Base-by-base conservation (phyloP, 768 basidiomycete species). In the Rhodotorula paludigena region DNA sequence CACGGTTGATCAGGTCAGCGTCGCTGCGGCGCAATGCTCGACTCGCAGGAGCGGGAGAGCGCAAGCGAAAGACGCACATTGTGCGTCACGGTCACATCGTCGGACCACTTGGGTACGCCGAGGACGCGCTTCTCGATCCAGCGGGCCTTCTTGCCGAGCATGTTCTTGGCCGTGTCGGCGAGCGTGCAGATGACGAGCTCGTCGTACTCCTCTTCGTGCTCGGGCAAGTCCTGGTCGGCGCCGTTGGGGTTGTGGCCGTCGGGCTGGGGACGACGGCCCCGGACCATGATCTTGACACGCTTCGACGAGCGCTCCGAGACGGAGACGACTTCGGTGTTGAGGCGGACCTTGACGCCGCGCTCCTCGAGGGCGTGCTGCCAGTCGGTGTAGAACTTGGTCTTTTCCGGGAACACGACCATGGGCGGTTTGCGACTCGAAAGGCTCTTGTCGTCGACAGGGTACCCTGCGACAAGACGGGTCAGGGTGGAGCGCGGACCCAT, bases 41-140 rank as follows among this genome's bases (percentile, higher is more conserved):
- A n/a, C n/a, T n/a, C n/a, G n/a, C n/a, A n/a, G n/a, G n/a, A n/a
- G n/a, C n/a, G n/a, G n/a, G n/a, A n/a, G 42, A 21, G 42, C 42
- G 12, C 42, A 7, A 18, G 28, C 11, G 6, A 21, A n/a, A 45
- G 25, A 58, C 39, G 30, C 33, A 52, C 78, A 52, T 71, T 78
- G 66, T 80, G 79, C 6, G 79, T 79, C 32, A 79, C 78, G 25
- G 80, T 81, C 30, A 81, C 73, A 71, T 81, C 80, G 68, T 80
- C 79, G 36, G 77, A 77, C 79, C 80, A 81, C 70, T 76, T 80
- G 18, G 79, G 77, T 28, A 64, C 71, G 35, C 79, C 77, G 61
- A 81, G 69, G 15, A 81, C 75, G 36, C 60, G 63, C 71, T 77
- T 77, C 73, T 81, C 80, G 42, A 77, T 68, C 65, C 69, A 73